These are phyloP conservation scores for Pleurotus cornucopiae DNA, from an alignment of 768 basidiomycete species.

Conservation along the genomic window DNA sequence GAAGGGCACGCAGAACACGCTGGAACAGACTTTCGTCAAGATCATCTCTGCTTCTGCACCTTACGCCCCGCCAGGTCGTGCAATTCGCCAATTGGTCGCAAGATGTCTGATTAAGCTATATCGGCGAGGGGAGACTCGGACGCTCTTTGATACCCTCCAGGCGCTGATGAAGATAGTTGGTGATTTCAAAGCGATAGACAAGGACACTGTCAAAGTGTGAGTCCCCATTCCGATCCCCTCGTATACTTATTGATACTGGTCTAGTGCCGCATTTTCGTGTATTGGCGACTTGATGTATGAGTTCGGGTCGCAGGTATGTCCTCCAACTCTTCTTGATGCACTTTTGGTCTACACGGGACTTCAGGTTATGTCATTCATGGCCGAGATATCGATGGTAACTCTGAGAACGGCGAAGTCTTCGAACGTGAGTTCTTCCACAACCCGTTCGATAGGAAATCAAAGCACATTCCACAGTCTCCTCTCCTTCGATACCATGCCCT, in stretches of 20 bases:
- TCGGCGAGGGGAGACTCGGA: slow-evolving; percentile 74
- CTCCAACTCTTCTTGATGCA: neutral
- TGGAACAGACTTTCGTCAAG: slow-evolving; percentile 66
- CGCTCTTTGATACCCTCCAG: slow-evolving; percentile 85
- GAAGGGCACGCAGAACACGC: slow-evolving; percentile 54
- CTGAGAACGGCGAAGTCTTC: slow-evolving; percentile 73
- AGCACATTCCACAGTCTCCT: slow-evolving; percentile 48
- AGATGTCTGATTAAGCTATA: slow-evolving; percentile 76
- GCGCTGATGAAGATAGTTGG: slow-evolving; percentile 67
- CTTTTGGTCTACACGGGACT: neutral
- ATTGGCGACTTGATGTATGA: slow-evolving; percentile 85
- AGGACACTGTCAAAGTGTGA: slow-evolving; percentile 64
- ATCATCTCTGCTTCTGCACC: slow-evolving; percentile 60
- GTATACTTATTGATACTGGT: slow-evolving; percentile 5
- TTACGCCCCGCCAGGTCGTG: slow-evolving; percentile 82
- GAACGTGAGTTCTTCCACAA: slow-evolving; percentile 34
- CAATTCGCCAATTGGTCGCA: slow-evolving; percentile 73
- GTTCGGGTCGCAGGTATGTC: slow-evolving; percentile 77
- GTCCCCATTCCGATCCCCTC: slow-evolving; percentile 19
- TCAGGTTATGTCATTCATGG: slow-evolving; percentile 94
- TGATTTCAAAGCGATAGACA: slow-evolving; percentile 66
- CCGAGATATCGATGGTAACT: slow-evolving; percentile 67
- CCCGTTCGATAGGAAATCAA: slow-evolving; percentile 8
- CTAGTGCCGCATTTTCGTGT: slow-evolving; percentile 79
- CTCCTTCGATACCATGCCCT: slow-evolving; percentile 82